Percentiles rank a stretch among this genome's conserved stretches.
Evolutionary conservation across 2,329 filamentous ascomycete genomes (phyloP).

Genomic region (Ambrosiella beaveri): DNA sequence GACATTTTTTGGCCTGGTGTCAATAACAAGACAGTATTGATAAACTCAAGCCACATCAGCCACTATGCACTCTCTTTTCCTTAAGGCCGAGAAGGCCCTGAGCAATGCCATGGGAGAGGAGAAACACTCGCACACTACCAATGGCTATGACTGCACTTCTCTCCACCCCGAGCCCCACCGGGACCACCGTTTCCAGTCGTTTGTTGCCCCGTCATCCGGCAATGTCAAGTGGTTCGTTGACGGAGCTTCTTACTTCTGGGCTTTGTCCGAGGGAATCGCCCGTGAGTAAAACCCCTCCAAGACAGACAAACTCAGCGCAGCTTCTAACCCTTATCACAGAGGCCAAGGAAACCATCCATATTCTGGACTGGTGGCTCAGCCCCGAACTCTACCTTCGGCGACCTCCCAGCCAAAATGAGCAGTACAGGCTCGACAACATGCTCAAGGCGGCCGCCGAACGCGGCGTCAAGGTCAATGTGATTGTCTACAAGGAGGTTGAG

Average conservation of each 20-base stretch:
- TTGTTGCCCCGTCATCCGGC: slow-evolving; percentile 54
- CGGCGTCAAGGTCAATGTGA: slow-evolving; percentile 68
- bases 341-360: slow-evolving; percentile 63
- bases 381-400: slow-evolving; percentile 76
- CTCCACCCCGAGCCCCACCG: slow-evolving; percentile 26
- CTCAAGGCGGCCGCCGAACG: slow-evolving; percentile 66
- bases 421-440: slow-evolving; percentile 71
- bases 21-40: too few species aligned
- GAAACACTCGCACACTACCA: slow-evolving; percentile 28
- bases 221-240: slow-evolving; percentile 82
- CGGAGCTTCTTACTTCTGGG: slow-evolving; percentile 70
- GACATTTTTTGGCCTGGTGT: too few species aligned
- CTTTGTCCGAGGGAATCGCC: slow-evolving; percentile 64
- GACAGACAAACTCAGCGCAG: neutral
- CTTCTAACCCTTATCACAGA: slow-evolving; percentile 23
- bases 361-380: slow-evolving; percentile 80
- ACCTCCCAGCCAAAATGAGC: slow-evolving; percentile 63
- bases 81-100: slow-evolving; percentile 25
- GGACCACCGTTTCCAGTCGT: slow-evolving; percentile 43
- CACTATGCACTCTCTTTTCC: slow-evolving; percentile 21
- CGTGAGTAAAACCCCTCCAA: slow-evolving; percentile 20
- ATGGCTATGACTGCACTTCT: slow-evolving; percentile 24
- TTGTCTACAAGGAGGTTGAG: slow-evolving; percentile 84
- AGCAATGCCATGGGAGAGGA: slow-evolving; percentile 21
- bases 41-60: neutral